Base-by-base conservation (phyloP, 768 basidiomycete genomes). In the Leccinum sublutescens region DNA sequence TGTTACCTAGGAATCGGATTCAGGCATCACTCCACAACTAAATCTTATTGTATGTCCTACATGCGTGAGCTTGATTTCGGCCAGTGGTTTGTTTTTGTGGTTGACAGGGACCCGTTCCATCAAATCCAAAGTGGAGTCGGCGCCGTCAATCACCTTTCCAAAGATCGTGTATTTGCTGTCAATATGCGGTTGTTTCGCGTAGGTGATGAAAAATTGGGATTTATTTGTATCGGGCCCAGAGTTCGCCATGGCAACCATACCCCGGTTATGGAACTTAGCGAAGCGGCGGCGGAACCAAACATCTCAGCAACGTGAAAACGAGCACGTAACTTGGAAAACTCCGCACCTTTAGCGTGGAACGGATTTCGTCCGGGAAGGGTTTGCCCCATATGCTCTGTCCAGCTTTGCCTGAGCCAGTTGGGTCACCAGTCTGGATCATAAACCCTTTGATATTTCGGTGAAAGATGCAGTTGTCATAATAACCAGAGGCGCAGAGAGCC, bases 161-260 rank as follows among this genome's bases (percentile, higher is more conserved):
- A 98, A 87, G 54, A 98, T 97, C 15, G 93, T 93, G 75, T 91
- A 90, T 71, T 97, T 98, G 63, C 88, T 88, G 70, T 99, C 96
- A 15, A 99, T 83, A 71, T 97, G 95, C 1, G 91, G 76, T 66
- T 98, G 96, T 72, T 98, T 98, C 2, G 89, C 78, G 70, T 98
- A 98, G 3, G 92, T 86, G 68, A 95, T 81, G 71, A 93, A 93
- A 72, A 93, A 93, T 71, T 94, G 91, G 48, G 81, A 88, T 75
- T 96, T 98, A 78, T 98, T 99, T 34, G 90, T 85, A 71, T 97
- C 93, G 10, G 87, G 87, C 1, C 97, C 97, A 8, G 92, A 88
- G 75, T 98, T 99, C 56, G 97, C 97, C 95, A 98, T 98, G 29
- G 97, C 97, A 15, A 98, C 88, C 64, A 98, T 82, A 17, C 97